These are phyloP conservation scores for Phytopythium montanum DNA, from an alignment of 352 stramenopile genomes.

Conservation along the genomic window DNA sequence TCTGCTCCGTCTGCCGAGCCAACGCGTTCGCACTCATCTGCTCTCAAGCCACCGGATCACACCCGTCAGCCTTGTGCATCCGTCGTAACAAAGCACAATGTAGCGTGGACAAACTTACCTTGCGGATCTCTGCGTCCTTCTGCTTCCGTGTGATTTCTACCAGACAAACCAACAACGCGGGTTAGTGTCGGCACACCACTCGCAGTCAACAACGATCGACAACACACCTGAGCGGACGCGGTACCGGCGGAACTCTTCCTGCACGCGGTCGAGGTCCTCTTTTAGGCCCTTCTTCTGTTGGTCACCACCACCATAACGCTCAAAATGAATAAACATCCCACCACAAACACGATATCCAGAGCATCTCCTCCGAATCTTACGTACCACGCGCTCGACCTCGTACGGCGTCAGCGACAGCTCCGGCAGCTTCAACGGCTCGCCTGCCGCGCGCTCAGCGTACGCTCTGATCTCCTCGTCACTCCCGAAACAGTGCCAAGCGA, in stretches of 20 bases:
- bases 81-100: background rate
- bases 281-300: slow-evolving; percentile 77
- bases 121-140: slow-evolving; percentile 84
- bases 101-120: slow-evolving; percentile 28
- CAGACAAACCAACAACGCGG: background rate
- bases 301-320: background rate
- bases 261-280: slow-evolving; percentile 77
- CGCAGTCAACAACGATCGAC: background rate
- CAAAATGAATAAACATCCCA: background rate
- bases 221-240: slow-evolving; percentile 62
- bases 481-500: slow-evolving; percentile 70
- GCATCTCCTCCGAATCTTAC: background rate
- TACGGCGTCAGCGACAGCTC: slow-evolving; percentile 67
- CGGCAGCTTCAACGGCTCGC: slow-evolving; percentile 60
- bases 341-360: background rate
- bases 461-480: slow-evolving; percentile 53
- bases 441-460: slow-evolving; percentile 51
- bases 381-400: slow-evolving; percentile 73
- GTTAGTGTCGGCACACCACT: background rate
- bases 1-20: slow-evolving; percentile 71
- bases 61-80: background rate
- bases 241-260: slow-evolving; percentile 87
- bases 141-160: slow-evolving; percentile 87
- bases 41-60: background rate
- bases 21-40: slow-evolving; percentile 82